Evolutionary conservation across 345 rosid species (phyloP).

Genomic region (Excoecaria agallocha): DNA sequence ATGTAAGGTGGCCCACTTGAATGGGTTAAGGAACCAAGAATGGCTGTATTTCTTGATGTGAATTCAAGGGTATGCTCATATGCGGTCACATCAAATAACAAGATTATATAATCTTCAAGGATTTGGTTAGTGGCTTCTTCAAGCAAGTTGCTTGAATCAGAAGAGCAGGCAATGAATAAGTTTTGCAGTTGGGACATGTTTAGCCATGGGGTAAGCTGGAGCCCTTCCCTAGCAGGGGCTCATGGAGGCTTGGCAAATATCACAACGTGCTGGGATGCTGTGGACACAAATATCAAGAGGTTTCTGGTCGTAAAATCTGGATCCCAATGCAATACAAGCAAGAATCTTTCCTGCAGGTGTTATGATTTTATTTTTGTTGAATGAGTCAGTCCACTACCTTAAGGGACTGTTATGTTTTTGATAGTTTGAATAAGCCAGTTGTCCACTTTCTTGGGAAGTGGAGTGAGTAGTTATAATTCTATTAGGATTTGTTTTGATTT

Average conservation of each 20-base stretch:
- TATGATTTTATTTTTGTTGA: too few species aligned
- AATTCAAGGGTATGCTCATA: not conserved
- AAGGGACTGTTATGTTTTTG: too few species aligned
- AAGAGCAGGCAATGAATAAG: not conserved
- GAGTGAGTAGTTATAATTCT: too few species aligned
- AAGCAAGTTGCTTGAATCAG: slow-evolving; percentile 5
- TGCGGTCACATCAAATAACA: not conserved
- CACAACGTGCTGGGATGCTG: not conserved
- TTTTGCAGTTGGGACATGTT: not conserved
- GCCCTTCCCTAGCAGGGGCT: not conserved
- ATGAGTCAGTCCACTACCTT: too few species aligned
- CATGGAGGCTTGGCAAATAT: not conserved
- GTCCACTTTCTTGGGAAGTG: too few species aligned
- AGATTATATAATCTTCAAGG: not conserved
- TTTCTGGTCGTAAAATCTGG: not conserved
- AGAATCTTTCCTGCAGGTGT: not conserved
- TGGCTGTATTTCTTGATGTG: not conserved
- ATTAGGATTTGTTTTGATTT: too few species aligned
- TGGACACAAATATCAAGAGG: not conserved
- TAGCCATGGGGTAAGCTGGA: not conserved
- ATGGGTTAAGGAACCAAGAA: too few species aligned
- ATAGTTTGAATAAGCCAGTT: too few species aligned
- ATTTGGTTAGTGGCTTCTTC: not conserved
- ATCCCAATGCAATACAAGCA: not conserved
- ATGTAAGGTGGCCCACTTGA: slow-evolving; percentile 27